These are phyloP conservation scores for Euphrasia confusa DNA, from an alignment of 257 asterid genomes.

Conservation along the genomic window DNA sequence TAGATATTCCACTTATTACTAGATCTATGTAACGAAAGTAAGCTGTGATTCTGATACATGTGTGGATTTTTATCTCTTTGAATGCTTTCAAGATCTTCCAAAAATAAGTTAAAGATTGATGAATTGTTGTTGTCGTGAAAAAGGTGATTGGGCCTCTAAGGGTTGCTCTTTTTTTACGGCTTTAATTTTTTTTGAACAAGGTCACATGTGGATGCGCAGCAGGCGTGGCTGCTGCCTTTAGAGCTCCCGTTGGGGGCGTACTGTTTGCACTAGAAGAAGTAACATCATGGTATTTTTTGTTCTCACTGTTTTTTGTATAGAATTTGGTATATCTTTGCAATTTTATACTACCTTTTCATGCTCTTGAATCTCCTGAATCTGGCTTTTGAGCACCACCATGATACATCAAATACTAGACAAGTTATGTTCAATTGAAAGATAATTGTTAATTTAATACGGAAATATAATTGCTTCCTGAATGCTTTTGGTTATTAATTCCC, in stretches of 20 bases:
- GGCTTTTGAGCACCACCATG: constrained; percentile 1
- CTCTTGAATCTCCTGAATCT: constrained; percentile 10
- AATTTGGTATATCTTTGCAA: not conserved
- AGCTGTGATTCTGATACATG: constrained; percentile 7
- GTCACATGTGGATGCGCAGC: constrained; percentile 99
- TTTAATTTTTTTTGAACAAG: constrained; percentile 60
- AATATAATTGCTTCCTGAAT: constrained; percentile 1
- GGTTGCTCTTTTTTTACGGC: constrained; percentile 39
- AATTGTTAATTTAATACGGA: not conserved
- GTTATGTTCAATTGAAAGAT: constrained; percentile 7
- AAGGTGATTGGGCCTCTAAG: constrained; percentile 31
- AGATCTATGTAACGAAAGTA: constrained; percentile 3
- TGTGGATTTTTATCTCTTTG: constrained; percentile 3
- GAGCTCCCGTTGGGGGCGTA: constrained; percentile 99
- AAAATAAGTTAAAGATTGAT: constrained; percentile 12
- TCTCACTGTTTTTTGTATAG: constrained; percentile 6
- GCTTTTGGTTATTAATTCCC: constrained; percentile 16
- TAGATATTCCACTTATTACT: constrained; percentile 5
- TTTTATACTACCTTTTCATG: not conserved
- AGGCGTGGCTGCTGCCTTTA: constrained; percentile 99
- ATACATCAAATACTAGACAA: not conserved
- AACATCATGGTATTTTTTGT: constrained; percentile 75
- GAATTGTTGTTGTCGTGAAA: constrained; percentile 25
- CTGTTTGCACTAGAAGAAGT: constrained; percentile 97
- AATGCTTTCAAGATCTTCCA: constrained; percentile 5